phyloP scores from a whole-genome alignment of 1,284 basidiomycete genomes.

The Puccinia polysora region DNA sequence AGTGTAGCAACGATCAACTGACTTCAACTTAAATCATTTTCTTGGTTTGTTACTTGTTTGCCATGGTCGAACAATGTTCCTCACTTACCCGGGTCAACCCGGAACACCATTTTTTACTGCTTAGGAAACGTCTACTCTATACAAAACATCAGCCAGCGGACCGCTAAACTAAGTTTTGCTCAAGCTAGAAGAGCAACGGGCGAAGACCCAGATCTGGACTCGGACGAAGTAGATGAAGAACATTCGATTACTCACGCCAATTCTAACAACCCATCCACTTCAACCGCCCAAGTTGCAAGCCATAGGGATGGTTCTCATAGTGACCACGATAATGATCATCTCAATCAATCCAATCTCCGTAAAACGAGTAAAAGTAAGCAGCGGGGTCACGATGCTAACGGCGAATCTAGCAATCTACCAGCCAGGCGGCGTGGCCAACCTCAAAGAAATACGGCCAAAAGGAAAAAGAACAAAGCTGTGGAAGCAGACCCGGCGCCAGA shows the following conservation, averaged over 20 bases:
- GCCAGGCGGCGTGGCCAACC: too few relatives aligned
- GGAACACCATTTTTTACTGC: not conserved
- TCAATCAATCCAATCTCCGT: too few relatives aligned
- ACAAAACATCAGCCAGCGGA: slow-evolving; percentile 74
- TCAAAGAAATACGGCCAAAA: too few relatives aligned
- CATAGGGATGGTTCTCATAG: too few relatives aligned
- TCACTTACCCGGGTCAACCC: not conserved
- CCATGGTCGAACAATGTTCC: not conserved
- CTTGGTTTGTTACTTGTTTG: not conserved
- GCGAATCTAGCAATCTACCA: too few relatives aligned
- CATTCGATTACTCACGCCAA: not conserved
- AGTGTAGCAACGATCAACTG: not conserved
- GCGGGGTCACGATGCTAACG: too few relatives aligned
- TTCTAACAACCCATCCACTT: not conserved
- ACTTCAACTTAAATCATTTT: not conserved
- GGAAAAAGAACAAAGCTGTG: too few relatives aligned
- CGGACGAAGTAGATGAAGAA: slow-evolving; percentile 22
- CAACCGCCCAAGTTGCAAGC: too few relatives aligned
- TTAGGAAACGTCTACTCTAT: slow-evolving; percentile 84
- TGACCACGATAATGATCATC: too few relatives aligned
- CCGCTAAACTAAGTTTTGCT: slow-evolving; percentile 82
- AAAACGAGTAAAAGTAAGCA: too few relatives aligned
- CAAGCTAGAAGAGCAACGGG: slow-evolving; percentile 68
- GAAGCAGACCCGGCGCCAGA: too few relatives aligned
- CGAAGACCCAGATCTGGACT: slow-evolving; percentile 22